Base-by-base conservation (phyloP, 139 green algal species). In the Pleodorina starrii region DNA sequence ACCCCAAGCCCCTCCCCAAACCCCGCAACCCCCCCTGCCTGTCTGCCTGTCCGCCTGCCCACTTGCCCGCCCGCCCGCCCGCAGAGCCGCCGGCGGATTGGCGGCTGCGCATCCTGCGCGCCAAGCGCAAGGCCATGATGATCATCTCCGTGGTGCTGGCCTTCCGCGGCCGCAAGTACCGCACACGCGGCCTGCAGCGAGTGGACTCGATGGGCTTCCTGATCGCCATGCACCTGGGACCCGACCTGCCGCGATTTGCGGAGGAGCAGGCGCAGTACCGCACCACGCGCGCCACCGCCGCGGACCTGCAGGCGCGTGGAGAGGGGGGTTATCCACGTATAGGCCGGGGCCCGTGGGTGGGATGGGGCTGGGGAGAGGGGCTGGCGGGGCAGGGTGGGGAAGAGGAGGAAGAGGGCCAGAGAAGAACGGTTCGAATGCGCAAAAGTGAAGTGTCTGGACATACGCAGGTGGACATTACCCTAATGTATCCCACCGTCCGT, bases 191-290 rank as follows among this genome's bases (percentile, higher is more conserved):
- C 16, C 57, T 89, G 74, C 73, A 89, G 82, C 89, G 89, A 16
- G 63, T 92, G 60, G 89, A 92, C 74, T 89, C 80, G 35, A 82
- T 92, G 51, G 87, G 74, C 14, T 90, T 48, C 74, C 75, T 76
- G 35, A 84, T 92, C 25, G 51, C 51, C 9, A 12, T 74, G 40
- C 74, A 83, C 27, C 89, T 92, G 50, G 89, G 83, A 9, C 10
- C 32, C 1, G 82, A 92, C 40, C 42, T 92, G 73, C 57, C n/a
- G 21, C n/a, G 74, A 14, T 92, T 89, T 43, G 48, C 63, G 19
- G 75, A 89, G 44, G 80, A 92, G 59, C 76, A 86, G 73, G 25
- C 11, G 21, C 12, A 16, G 38, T 86, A 87, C 76, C 57, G 48
- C 11, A 59, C 32, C 25, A 71, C 16, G 38, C 73, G 71, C 50